Conservation (phyloP, 371 early-diverging fungal species). For the Mucor circinelloides region DNA sequence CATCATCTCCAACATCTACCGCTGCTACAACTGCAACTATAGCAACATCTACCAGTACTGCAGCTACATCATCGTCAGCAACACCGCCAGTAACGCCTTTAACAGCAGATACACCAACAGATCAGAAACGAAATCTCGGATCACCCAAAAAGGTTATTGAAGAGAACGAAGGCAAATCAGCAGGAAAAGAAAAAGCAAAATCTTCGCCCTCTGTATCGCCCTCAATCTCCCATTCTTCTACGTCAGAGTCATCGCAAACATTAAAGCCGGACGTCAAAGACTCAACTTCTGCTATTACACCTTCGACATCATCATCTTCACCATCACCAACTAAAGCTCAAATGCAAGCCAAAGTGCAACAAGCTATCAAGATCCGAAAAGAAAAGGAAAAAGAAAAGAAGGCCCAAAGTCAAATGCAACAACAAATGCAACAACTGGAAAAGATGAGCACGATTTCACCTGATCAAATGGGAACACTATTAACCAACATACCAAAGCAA, state of each 20-base stretch:
- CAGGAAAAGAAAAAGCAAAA: neutral
- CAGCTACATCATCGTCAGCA: neutral
- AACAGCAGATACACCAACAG: neutral
- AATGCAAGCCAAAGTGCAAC: neutral
- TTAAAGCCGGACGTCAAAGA: neutral
- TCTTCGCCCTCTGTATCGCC: neutral
- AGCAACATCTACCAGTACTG: neutral
- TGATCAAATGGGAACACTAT: neutral
- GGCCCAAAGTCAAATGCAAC: neutral
- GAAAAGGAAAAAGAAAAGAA: conserved; percentile 5
- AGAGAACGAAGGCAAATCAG: neutral
- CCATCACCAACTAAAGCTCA: neutral
- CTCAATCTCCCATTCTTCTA: neutral
- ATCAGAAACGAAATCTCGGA: neutral
- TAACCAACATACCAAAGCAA: neutral
- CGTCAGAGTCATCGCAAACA: neutral
- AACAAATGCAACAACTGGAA: neutral
- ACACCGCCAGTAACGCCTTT: neutral
- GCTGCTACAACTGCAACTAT: neutral
- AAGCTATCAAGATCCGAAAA: conserved; percentile 1
- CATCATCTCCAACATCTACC: neutral
- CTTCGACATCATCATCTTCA: neutral
- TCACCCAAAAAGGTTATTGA: neutral
- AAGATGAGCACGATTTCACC: neutral
- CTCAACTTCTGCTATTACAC: neutral